Percentiles rank a stretch among this genome's conserved stretches.
These are phyloP conservation scores for Macrocybe gigantea DNA, from an alignment of 768 basidiomycete genomes.

Conservation along the genomic window DNA sequence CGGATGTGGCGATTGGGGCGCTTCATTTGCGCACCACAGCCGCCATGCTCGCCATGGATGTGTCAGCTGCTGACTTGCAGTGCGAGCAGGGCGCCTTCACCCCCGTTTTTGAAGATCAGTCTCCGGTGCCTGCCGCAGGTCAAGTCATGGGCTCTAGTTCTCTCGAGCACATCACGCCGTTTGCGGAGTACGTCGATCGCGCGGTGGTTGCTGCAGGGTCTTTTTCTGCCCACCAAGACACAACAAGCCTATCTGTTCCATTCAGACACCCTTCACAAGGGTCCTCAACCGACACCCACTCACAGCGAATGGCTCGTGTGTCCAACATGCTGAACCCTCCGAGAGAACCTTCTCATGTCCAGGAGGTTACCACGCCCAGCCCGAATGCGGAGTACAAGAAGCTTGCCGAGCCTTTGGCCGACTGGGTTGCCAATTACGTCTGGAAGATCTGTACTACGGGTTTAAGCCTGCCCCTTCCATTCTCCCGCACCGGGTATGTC, in stretches of 20 bases:
- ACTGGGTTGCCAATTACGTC: slow-evolving; percentile 74
- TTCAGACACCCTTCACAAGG: too few species aligned
- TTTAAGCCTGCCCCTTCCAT: slow-evolving; percentile 48
- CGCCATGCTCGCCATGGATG: slow-evolving; percentile 16
- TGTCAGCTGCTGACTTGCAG: slow-evolving; percentile 20
- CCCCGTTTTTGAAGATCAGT: slow-evolving; percentile 61
- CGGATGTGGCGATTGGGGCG: too few species aligned
- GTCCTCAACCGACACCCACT: too few species aligned
- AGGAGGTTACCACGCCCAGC: slow-evolving; percentile 42
- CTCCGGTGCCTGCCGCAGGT: slow-evolving; percentile 44
- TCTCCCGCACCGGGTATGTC: slow-evolving; percentile 53
- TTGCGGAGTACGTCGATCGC: slow-evolving; percentile 70
- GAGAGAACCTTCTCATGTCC: slow-evolving; percentile 26
- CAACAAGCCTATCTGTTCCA: too few species aligned
- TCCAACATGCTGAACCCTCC: slow-evolving; percentile 10
- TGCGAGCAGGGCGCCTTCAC: slow-evolving; percentile 47
- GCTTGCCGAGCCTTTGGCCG: slow-evolving; percentile 69
- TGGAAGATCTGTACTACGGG: slow-evolving; percentile 83
- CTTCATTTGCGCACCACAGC: neutral
- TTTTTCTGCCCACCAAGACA: slow-evolving; percentile 2
- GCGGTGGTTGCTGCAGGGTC: slow-evolving; percentile 44
- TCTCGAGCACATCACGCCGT: slow-evolving; percentile 69
- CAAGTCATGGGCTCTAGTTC: slow-evolving; percentile 62
- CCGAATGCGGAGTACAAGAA: slow-evolving; percentile 60
- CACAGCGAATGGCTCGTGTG: neutral